phyloP scores from a whole-genome alignment of 495 filamentous ascomycete species.

The Trichoderma orchidacearum region DNA sequence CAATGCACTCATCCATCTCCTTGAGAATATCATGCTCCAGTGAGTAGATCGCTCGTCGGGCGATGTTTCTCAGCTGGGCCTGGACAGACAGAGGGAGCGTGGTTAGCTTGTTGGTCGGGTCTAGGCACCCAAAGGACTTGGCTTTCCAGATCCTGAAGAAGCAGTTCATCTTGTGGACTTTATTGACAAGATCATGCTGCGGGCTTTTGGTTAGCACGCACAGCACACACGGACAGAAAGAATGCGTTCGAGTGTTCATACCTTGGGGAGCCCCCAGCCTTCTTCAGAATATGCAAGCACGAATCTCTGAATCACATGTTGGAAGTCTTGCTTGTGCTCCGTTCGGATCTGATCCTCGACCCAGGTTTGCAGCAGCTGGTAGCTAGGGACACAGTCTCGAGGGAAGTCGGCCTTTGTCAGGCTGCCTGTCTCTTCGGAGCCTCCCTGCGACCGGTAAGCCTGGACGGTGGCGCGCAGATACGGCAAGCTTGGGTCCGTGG shows the following conservation, averaged over 20 bases:
- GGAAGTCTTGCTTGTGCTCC: background rate
- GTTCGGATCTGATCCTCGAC: slow-evolving; percentile 1
- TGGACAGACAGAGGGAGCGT: slow-evolving; percentile 1
- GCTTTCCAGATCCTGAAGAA: slow-evolving; percentile 18
- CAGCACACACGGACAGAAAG: background rate
- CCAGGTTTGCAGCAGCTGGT: background rate
- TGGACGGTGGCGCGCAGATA: background rate
- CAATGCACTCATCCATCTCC: background rate
- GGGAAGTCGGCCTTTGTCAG: slow-evolving; percentile 1
- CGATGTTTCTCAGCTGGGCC: slow-evolving; percentile 1
- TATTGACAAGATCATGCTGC: slow-evolving; percentile 14
- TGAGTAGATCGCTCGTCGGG: background rate
- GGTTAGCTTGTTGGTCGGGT: background rate
- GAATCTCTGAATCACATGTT: background rate
- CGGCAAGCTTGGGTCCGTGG: background rate
- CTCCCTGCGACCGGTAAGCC: slow-evolving; percentile 1
- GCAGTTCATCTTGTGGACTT: slow-evolving; percentile 17
- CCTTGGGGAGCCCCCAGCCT: slow-evolving; percentile 1
- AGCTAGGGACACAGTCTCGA: background rate
- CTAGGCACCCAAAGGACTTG: background rate
- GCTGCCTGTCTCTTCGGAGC: background rate
- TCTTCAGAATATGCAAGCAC: background rate
- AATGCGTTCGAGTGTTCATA: background rate
- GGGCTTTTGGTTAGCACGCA: slow-evolving; percentile 10
- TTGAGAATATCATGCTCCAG: slow-evolving; percentile 3